These are phyloP conservation scores for Rhizoclosmatium globosum DNA, from an alignment of 192 early-diverging fungal species.

Conservation along the genomic window DNA sequence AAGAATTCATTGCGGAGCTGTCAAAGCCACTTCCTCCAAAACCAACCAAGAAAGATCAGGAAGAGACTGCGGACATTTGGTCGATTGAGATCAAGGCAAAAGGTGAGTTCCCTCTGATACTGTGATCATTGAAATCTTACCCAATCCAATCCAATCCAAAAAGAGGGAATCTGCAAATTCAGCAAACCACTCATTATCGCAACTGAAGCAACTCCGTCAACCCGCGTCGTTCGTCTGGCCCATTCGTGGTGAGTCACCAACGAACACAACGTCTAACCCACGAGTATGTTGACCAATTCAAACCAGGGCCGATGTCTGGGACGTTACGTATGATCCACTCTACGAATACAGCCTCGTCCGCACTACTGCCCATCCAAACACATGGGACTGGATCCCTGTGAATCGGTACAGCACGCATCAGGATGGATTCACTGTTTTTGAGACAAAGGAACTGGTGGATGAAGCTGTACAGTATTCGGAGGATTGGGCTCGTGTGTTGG, in stretches of 20 bases:
- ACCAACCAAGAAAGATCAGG: neutral
- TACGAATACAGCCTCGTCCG: conserved; percentile 14
- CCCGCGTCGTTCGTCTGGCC: conserved; percentile 17
- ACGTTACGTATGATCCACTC: conserved; percentile 28
- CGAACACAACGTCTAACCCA: neutral
- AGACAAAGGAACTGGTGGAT: neutral
- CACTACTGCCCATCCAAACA: neutral
- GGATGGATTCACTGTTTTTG: conserved; percentile 17
- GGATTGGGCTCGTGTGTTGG: conserved; percentile 9
- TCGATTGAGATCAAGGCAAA: conserved; percentile 9
- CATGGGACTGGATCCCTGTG: conserved; percentile 9
- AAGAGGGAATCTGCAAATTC: conserved; percentile 28
- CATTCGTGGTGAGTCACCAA: conserved; percentile 15
- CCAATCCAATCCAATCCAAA: neutral
- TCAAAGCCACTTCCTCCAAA: neutral
- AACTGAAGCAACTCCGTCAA: conserved; percentile 4
- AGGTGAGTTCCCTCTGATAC: neutral
- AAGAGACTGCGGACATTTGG: conserved; percentile 12
- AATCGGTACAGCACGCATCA: conserved; percentile 18
- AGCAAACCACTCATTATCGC: conserved; percentile 30
- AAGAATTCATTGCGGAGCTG: neutral
- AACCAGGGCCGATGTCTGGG: conserved; percentile 29
- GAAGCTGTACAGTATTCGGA: conserved; percentile 4
- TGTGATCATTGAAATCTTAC: neutral
- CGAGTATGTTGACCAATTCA: neutral